Evolutionary conservation across 2,329 filamentous ascomycete species (phyloP).

Genomic region (Paecilomyces dactylethromorphus): DNA sequence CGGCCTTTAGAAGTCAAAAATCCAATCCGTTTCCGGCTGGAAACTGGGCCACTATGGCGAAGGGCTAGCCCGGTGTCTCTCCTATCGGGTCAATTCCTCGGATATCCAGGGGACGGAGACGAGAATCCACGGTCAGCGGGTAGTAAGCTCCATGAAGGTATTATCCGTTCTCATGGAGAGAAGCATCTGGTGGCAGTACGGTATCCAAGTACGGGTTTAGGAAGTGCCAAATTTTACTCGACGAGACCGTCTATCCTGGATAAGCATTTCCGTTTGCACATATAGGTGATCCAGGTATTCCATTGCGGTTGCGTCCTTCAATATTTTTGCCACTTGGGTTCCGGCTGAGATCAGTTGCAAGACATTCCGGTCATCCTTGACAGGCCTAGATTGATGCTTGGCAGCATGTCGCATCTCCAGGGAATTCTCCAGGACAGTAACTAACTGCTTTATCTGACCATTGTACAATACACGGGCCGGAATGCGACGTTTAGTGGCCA

Average conservation of each 20-base stretch:
- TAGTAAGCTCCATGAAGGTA: neutral
- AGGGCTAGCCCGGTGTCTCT: neutral
- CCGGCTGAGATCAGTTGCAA: slow-evolving; percentile 81
- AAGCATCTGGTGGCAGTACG: neutral
- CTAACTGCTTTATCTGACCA: slow-evolving; percentile 85
- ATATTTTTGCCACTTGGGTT: slow-evolving; percentile 78
- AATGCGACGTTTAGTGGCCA: slow-evolving; percentile 80
- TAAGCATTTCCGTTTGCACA: slow-evolving; percentile 71
- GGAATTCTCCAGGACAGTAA: slow-evolving; percentile 81
- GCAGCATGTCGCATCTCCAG: slow-evolving; percentile 81
- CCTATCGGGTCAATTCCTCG: neutral
- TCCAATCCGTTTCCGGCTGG: neutral
- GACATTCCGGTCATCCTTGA: slow-evolving; percentile 85
- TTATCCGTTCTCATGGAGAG: neutral
- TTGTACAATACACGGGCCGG: slow-evolving; percentile 79
- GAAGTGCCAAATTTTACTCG: slow-evolving; percentile 26
- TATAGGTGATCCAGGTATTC: slow-evolving; percentile 75
- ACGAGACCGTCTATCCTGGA: slow-evolving; percentile 55
- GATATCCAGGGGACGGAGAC: neutral
- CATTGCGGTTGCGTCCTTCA: slow-evolving; percentile 80
- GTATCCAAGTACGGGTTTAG: neutral
- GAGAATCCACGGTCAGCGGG: neutral
- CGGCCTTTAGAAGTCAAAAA: neutral
- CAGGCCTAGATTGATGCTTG: slow-evolving; percentile 72
- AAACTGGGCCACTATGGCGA: neutral